Percentiles rank a stretch among this genome's conserved stretches.
These are phyloP conservation scores for Multifurca ochricompacta DNA, from an alignment of 768 basidiomycete genomes.

Conservation along the genomic window DNA sequence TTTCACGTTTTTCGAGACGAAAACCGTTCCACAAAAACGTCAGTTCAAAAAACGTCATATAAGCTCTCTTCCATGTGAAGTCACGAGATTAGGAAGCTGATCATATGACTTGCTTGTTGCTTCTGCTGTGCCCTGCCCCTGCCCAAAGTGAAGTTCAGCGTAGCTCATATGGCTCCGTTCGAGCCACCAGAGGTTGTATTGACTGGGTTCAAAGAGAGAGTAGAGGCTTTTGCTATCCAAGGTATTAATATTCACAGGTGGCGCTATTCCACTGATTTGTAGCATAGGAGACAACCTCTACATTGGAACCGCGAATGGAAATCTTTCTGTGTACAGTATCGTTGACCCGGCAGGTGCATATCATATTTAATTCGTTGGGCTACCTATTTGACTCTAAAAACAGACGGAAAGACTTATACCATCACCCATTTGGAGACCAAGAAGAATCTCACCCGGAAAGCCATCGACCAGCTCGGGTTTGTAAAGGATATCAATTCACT, in stretches of 20 bases:
- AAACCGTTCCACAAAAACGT: background rate
- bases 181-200: slow-evolving; percentile 12
- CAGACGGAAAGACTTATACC: slow-evolving; percentile 28
- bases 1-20: background rate
- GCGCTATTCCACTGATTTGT: background rate
- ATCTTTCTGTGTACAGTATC: slow-evolving; percentile 43
- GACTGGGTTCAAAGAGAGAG: slow-evolving; percentile 17
- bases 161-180: slow-evolving; percentile 20
- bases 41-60: background rate
- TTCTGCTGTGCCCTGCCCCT: too few relatives aligned
- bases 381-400: background rate
- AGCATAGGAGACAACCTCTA: slow-evolving; percentile 47
- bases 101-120: background rate
- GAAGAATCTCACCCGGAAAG: slow-evolving; percentile 53
- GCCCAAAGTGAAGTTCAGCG: too few relatives aligned
- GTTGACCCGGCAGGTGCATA: slow-evolving; percentile 34
- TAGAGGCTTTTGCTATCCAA: slow-evolving; percentile 17
- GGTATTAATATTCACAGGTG: background rate
- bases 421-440: slow-evolving; percentile 52
- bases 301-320: slow-evolving; percentile 52
- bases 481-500: slow-evolving; percentile 83
- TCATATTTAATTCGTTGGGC: background rate
- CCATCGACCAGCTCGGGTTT: slow-evolving; percentile 84
- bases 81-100: background rate
- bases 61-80: background rate